These are phyloP conservation scores for Byssochlamys sp. DNA, from an alignment of 2,329 filamentous ascomycete species.

Conservation along the genomic window DNA sequence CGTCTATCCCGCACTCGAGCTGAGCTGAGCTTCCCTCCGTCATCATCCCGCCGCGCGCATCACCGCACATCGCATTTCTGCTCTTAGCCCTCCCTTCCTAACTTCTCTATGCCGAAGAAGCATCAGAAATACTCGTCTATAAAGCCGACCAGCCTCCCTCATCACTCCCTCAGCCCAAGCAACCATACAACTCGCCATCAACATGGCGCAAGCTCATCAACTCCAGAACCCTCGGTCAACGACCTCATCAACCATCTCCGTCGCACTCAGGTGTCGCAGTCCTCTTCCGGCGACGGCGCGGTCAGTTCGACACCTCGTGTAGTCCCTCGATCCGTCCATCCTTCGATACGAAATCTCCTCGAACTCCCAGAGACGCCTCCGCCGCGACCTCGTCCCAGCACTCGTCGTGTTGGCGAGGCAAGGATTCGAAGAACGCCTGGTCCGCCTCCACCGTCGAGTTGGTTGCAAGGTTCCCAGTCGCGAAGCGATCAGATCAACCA, in stretches of 20 bases:
- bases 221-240: constrained; percentile 32
- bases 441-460: constrained; percentile 38
- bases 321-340: constrained; percentile 33
- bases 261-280: constrained; percentile 26
- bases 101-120: constrained; percentile 39
- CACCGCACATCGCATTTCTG: neutral
- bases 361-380: constrained; percentile 36
- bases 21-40: neutral
- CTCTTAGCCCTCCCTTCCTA: constrained; percentile 4
- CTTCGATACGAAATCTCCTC: constrained; percentile 35
- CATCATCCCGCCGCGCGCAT: neutral
- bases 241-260: constrained; percentile 40
- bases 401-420: constrained; percentile 20
- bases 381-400: constrained; percentile 31
- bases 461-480: constrained; percentile 21
- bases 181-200: constrained; percentile 10
- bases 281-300: constrained; percentile 9
- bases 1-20: neutral
- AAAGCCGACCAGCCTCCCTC: constrained; percentile 33
- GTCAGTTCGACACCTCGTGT: constrained; percentile 12
- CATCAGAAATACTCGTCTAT: constrained; percentile 27
- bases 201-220: constrained; percentile 14
- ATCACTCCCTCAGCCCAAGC: constrained; percentile 28
- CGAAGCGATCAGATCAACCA: constrained; percentile 3
- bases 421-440: constrained; percentile 32